These are phyloP conservation scores for Lasiosphaeria hispida DNA, from an alignment of 495 filamentous ascomycete species.

Conservation along the genomic window DNA sequence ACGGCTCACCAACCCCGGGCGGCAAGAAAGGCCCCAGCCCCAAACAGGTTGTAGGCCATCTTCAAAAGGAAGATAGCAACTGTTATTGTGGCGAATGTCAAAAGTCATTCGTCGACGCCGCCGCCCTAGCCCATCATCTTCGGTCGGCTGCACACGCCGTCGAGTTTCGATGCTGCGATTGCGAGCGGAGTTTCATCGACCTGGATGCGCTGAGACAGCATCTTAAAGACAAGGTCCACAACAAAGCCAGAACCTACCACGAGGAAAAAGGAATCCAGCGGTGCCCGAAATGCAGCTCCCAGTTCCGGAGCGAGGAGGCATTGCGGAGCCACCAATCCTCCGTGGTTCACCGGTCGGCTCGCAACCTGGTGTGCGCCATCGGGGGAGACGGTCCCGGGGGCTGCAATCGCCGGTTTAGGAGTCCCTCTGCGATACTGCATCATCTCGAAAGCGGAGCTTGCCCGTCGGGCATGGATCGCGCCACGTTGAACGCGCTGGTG, in stretches of 20 bases:
- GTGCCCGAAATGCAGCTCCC: neutral
- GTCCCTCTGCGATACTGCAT: neutral
- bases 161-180: slow-evolving; percentile 7
- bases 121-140: neutral
- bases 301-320: slow-evolving; percentile 1
- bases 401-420: neutral
- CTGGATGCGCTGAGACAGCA: neutral
- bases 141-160: neutral
- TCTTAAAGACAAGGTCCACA: slow-evolving; percentile 2
- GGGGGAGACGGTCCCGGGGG: neutral
- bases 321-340: neutral
- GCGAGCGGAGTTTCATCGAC: neutral
- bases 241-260: too few relatives aligned
- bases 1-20: neutral
- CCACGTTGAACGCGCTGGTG: neutral
- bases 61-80: neutral
- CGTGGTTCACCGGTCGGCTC: neutral
- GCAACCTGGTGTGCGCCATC: neutral
- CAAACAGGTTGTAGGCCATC: neutral
- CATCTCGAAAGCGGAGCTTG: slow-evolving; percentile 3
- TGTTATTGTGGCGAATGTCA: slow-evolving; percentile 2
- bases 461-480: slow-evolving; percentile 2
- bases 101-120: neutral
- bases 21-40: neutral
- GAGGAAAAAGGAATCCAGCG: neutral